Evolutionary conservation across 2,329 filamentous ascomycete genomes (phyloP), one percentile per base, ranked within the genome.

Genomic region (Phyllosticta ampelicida): DNA sequence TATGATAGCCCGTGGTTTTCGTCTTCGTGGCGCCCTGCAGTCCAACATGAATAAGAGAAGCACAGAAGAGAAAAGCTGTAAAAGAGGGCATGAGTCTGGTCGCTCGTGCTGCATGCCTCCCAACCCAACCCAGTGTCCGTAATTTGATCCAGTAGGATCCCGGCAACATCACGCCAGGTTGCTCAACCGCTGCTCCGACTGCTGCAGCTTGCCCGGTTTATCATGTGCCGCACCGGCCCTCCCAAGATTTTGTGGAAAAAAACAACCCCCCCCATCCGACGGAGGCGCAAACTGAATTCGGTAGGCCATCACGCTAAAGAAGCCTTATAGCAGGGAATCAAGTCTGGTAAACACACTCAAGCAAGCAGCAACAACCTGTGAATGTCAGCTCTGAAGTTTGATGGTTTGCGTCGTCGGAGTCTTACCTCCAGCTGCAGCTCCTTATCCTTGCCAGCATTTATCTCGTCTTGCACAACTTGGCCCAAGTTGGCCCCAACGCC

Each of bases 291-390:
- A n/a, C 13, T 44, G 8, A 44, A 44, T n/a, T n/a, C 36, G 13
- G 36, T 44, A 44, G 36, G 36, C 36, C 36, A 16, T 44, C 36
- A 44, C 36, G 36, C 11, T 18, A 44, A n/a, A 44, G 36, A 44
- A 21, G 49, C 13, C 28, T 77, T 82, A 99, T 72, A 99, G 85
- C 62, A 99, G 80, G 55, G 94, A 97, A 77, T 99, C 94, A 68
- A 99, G 87, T 70, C 92, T 85, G 63, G 94, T 99, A 74, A 99
- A 99, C 68, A 99, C 94, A 76, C 88, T 96, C 73, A 99, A 77
- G 74, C 94, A 97, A 65, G 94, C 94, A 55, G 94, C 91, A 56
- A 99, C 90, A 68, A 89, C 85, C 82, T 86, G 60, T 60, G 3
- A 21, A 53, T 28, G 53, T 73, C 61, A 71, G 66, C 62, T 62